Evolutionary conservation across 2,329 filamentous ascomycete species (phyloP).

Genomic region (Aspergillus novofumigatus): DNA sequence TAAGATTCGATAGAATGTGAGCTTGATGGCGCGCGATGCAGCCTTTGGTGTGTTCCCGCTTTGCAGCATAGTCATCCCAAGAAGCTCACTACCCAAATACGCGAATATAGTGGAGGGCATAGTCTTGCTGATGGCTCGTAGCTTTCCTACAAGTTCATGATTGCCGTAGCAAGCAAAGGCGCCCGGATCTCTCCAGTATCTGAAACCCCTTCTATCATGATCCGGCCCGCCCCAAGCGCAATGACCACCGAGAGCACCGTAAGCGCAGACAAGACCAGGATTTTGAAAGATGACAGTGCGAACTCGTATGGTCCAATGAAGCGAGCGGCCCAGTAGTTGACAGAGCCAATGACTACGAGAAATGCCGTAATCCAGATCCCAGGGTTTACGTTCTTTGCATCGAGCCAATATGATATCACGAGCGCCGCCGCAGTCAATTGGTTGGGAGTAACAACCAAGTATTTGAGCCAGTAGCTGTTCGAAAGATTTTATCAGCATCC

Average conservation of each 20-base stretch:
- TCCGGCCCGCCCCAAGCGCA: constrained; percentile 62
- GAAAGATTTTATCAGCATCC: constrained; percentile 8
- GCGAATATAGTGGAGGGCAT: constrained; percentile 74
- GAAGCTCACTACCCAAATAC: constrained; percentile 70
- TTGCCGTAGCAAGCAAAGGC: constrained; percentile 46
- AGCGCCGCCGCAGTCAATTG: constrained; percentile 73
- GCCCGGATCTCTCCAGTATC: constrained; percentile 60
- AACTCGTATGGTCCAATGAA: constrained; percentile 64
- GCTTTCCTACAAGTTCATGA: constrained; percentile 44
- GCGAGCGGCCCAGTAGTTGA: constrained; percentile 64
- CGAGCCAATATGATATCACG: constrained; percentile 73
- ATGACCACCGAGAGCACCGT: constrained; percentile 62
- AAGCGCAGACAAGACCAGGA: constrained; percentile 60
- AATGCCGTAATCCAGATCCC: constrained; percentile 74
- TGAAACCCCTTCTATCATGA: constrained; percentile 57
- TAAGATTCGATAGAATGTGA: constrained; percentile 76
- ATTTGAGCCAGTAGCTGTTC: constrained; percentile 59
- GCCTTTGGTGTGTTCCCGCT: constrained; percentile 72
- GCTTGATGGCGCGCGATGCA: constrained; percentile 70
- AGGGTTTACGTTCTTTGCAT: constrained; percentile 61
- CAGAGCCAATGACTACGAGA: constrained; percentile 55
- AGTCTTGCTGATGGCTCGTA: constrained; percentile 62
- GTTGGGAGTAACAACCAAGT: constrained; percentile 80
- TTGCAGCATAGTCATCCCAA: constrained; percentile 71
- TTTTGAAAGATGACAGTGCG: constrained; percentile 58